Conservation (phyloP, 2,329 filamentous ascomycete species). For the Phialemoniopsis sp. region DNA sequence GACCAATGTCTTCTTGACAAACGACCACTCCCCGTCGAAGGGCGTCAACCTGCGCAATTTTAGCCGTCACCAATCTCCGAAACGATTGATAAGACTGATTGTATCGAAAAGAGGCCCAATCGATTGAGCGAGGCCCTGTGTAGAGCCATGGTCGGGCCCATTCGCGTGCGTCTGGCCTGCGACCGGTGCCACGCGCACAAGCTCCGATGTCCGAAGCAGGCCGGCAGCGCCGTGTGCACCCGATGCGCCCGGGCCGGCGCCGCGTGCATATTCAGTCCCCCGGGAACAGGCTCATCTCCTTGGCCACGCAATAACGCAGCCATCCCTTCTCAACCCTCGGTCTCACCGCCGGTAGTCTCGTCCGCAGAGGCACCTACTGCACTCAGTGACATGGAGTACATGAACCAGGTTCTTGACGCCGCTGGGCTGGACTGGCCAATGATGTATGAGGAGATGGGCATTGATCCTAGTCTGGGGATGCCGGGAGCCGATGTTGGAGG, state of each 20-base stretch:
- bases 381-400: slow-evolving; percentile 5
- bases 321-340: no score
- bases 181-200: slow-evolving; percentile 44
- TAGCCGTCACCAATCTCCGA: no score
- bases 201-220: slow-evolving; percentile 36
- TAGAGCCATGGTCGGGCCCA: slow-evolving; percentile 11
- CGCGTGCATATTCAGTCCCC: slow-evolving; percentile 37
- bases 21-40: no score
- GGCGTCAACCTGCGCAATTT: no score
- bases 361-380: no score
- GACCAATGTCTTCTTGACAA: no score
- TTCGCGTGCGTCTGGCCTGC: slow-evolving; percentile 27
- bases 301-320: no score
- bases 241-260: slow-evolving; percentile 35
- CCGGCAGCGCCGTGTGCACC: slow-evolving; percentile 27
- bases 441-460: not conserved
- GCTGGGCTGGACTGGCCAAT: not conserved
- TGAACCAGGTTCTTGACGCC: not conserved
- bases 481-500: no score
- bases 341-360: no score
- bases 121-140: no score
- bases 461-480: not conserved
- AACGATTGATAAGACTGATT: no score
- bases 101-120: no score
- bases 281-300: slow-evolving; percentile 3